These are phyloP conservation scores for Balansia obtecta DNA, from an alignment of 2,329 filamentous ascomycete genomes.

Conservation along the genomic window DNA sequence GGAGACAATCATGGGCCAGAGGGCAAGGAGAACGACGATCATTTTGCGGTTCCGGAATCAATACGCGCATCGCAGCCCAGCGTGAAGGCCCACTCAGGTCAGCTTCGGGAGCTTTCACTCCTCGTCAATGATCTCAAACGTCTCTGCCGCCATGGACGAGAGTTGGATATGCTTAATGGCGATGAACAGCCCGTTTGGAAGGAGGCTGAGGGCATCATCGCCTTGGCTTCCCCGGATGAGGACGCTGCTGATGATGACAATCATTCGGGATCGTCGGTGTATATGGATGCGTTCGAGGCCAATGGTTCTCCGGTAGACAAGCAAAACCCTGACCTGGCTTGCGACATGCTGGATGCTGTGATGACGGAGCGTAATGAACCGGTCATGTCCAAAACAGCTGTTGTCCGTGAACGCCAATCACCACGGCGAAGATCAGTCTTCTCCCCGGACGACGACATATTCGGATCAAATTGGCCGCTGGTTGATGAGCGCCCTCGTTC, in stretches of 20 bases:
- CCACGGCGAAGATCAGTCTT: slow-evolving; percentile 49
- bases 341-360: slow-evolving; percentile 30
- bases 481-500: slow-evolving; percentile 24
- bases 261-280: slow-evolving; percentile 24
- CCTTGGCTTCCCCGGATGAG: slow-evolving; percentile 59
- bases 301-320: slow-evolving; percentile 31
- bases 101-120: slow-evolving; percentile 68
- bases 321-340: slow-evolving; percentile 24
- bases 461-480: slow-evolving; percentile 39
- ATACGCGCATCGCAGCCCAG: slow-evolving; percentile 75
- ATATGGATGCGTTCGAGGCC: slow-evolving; percentile 29
- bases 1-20: slow-evolving; percentile 27
- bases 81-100: slow-evolving; percentile 71
- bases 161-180: slow-evolving; percentile 52
- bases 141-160: slow-evolving; percentile 55
- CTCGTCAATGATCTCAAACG: slow-evolving; percentile 76
- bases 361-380: slow-evolving; percentile 30
- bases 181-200: slow-evolving; percentile 53
- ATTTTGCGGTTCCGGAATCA: slow-evolving; percentile 49
- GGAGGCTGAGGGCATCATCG: slow-evolving; percentile 78
- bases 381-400: slow-evolving; percentile 35
- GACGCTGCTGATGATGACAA: slow-evolving; percentile 32
- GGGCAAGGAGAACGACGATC: slow-evolving; percentile 20
- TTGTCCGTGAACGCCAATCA: slow-evolving; percentile 40
- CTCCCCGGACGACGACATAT: slow-evolving; percentile 54